Evolutionary conservation across 371 early-diverging fungal species (phyloP).

Genomic region (Blyttiomyces sp.): DNA sequence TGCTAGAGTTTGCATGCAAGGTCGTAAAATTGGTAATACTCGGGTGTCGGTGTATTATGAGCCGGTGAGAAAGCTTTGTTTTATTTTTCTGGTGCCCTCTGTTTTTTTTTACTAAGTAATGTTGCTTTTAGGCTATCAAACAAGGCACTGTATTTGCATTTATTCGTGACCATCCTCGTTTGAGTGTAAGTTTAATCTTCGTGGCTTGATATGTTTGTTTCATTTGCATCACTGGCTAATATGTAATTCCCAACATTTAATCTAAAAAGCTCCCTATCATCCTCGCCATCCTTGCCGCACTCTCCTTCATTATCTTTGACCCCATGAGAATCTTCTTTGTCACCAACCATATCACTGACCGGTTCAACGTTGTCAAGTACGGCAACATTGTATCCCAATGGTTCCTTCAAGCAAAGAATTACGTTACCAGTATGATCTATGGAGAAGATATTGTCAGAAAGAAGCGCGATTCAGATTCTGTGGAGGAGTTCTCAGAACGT

Average conservation of each 20-base stretch:
- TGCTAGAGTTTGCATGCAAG: conserved; percentile 88
- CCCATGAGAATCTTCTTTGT: conserved; percentile 86
- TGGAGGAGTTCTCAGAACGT: conserved; percentile 55
- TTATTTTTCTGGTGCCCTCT: not conserved
- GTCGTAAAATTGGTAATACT: conserved; percentile 63
- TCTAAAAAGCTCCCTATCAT: conserved; percentile 39
- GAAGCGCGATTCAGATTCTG: not conserved
- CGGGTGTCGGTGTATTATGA: conserved; percentile 72
- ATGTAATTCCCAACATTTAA: not conserved
- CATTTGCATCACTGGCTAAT: not conserved
- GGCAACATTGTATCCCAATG: not conserved
- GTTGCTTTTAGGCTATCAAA: conserved; percentile 11
- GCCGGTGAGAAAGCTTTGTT: conserved; percentile 15
- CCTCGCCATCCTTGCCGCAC: conserved; percentile 71
- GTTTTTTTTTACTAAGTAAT: too few relatives aligned
- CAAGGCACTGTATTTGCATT: conserved; percentile 10
- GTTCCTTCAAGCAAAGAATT: not conserved
- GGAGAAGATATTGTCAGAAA: not conserved
- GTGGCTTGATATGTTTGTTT: not conserved
- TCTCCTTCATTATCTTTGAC: conserved; percentile 84
- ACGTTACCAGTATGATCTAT: not conserved
- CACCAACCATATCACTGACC: conserved; percentile 71
- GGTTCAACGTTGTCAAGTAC: conserved; percentile 56
- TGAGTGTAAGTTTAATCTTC: conserved; percentile 15
- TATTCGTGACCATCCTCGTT: conserved; percentile 33